Percentiles rank a stretch among this genome's conserved stretches.
Evolutionary conservation across 1,139 yeast species (phyloP).

Genomic region (Nakaseomyces bracarensis): DNA sequence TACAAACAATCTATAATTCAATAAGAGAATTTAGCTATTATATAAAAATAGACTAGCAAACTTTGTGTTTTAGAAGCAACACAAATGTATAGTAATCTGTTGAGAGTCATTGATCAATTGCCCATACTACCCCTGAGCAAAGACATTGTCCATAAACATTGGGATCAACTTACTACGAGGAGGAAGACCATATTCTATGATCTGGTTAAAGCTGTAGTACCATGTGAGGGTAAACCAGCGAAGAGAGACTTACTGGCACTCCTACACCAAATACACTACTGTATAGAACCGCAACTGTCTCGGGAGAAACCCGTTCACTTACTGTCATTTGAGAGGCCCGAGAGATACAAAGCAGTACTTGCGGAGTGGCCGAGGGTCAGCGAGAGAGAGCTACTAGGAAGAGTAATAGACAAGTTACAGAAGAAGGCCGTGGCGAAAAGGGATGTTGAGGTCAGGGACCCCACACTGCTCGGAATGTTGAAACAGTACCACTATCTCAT

Average conservation of each 20-base stretch:
- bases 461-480: not conserved
- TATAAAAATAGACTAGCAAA: no score
- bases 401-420: not conserved
- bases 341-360: not conserved
- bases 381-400: not conserved
- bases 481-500: not conserved
- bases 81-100: not conserved
- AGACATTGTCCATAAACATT: not conserved
- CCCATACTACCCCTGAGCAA: slow-evolving; percentile 2
- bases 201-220: not conserved
- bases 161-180: not conserved
- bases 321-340: not conserved
- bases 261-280: slow-evolving; percentile 1
- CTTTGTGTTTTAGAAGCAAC: no score
- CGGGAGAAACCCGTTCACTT: not conserved
- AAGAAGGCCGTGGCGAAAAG: not conserved
- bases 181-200: not conserved
- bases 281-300: not conserved
- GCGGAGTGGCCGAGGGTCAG: not conserved
- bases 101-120: not conserved
- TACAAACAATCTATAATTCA: no score
- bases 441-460: not conserved
- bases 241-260: not conserved
- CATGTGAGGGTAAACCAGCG: not conserved
- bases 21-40: no score